Evolutionary conservation across 108 stramenopile species (phyloP).

Genomic region (Nannochloropsis oceanica): DNA sequence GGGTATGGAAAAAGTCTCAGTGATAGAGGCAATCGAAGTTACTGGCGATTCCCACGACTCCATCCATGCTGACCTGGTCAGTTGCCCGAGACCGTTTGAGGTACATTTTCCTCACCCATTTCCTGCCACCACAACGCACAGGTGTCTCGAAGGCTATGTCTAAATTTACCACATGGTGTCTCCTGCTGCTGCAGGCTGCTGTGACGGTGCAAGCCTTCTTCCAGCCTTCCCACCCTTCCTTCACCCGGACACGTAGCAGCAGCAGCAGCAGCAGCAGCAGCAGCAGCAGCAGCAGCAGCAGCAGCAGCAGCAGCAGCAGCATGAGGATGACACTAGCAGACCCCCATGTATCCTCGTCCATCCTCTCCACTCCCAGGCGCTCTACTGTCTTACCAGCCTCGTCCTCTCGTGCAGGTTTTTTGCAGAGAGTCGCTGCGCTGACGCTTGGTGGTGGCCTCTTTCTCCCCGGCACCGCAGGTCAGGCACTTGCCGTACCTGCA

Average conservation of each 20-base stretch:
- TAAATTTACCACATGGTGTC: background rate
- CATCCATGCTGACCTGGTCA: too few species aligned
- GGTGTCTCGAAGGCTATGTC: background rate
- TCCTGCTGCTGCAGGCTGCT: background rate
- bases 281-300: background rate
- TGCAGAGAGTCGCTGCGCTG: background rate
- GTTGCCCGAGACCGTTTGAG: too few species aligned
- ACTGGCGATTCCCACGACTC: too few species aligned
- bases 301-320: background rate
- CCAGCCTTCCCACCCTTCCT: too few species aligned
- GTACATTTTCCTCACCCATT: too few species aligned
- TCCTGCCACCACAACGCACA: background rate
- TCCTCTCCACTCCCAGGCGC: too few species aligned
- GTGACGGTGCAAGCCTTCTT: background rate
- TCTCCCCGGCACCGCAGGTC: background rate
- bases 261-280: background rate
- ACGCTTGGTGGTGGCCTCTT: background rate
- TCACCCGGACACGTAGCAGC: too few species aligned
- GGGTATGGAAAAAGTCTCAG: too few species aligned
- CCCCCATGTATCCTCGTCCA: too few species aligned
- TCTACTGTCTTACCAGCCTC: too few species aligned
- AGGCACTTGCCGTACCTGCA: background rate
- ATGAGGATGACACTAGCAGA: background rate
- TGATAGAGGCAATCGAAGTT: too few species aligned
- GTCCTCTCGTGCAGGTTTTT: background rate